These are phyloP conservation scores for Adansonia grandidieri DNA, from an alignment of 441 rosid genomes.

Conservation along the genomic window DNA sequence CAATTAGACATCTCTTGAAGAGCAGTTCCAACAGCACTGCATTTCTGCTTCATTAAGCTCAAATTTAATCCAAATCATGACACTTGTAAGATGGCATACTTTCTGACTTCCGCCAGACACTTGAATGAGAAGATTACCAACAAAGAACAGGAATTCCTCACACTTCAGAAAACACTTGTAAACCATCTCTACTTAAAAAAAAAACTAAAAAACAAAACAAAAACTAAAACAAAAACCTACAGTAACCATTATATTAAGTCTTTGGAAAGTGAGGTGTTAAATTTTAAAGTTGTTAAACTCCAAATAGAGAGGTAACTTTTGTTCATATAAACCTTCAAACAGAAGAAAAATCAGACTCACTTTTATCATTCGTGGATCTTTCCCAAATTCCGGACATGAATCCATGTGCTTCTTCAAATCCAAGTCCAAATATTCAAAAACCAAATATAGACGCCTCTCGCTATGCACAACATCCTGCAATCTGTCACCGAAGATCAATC, in stretches of 20 bases:
- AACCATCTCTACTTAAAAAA: neutral
- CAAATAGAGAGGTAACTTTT: neutral
- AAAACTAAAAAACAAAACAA: neutral
- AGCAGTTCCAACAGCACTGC: slow-evolving; percentile 5
- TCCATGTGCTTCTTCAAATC: slow-evolving; percentile 99
- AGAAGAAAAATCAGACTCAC: slow-evolving; percentile 50
- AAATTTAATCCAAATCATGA: neutral
- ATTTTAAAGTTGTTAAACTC: slow-evolving; percentile 7
- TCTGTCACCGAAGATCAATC: slow-evolving; percentile 47
- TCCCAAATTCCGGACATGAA: slow-evolving; percentile 86
- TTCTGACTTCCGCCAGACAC: neutral
- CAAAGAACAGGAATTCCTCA: slow-evolving; percentile 14
- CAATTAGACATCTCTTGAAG: slow-evolving; percentile 8
- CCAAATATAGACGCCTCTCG: slow-evolving; percentile 88
- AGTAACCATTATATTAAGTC: neutral
- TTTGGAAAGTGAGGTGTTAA: neutral
- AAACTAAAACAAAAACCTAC: slow-evolving; percentile 4
- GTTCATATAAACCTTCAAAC: slow-evolving; percentile 23
- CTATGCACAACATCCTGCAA: slow-evolving; percentile 99
- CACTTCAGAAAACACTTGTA: neutral
- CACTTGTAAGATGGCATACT: slow-evolving; percentile 10
- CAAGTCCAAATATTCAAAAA: slow-evolving; percentile 95
- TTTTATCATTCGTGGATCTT: slow-evolving; percentile 77
- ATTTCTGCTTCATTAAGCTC: neutral
- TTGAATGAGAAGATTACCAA: slow-evolving; percentile 10